Evolutionary conservation across 2,329 filamentous ascomycete genomes (phyloP), one percentile per base, ranked within the genome.

Genomic region (Plenodomus lindquistii): DNA sequence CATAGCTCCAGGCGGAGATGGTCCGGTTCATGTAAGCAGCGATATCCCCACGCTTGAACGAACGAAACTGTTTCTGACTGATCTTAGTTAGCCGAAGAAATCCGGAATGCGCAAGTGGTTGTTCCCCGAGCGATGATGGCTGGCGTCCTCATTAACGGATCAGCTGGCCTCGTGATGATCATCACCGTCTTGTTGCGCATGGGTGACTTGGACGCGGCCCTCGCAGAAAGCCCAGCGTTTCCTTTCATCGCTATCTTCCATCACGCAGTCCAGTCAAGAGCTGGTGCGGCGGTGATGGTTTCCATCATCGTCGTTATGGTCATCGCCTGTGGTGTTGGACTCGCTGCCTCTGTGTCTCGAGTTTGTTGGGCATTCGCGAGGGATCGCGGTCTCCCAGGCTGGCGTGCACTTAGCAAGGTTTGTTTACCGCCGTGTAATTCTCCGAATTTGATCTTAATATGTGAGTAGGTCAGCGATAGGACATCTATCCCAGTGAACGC

Each of bases 241-340:
- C 65, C 65, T 0, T 67, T 64, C 40, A 78, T 81, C 1, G 78
- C 81, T 2, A 57, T 80, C 22, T 80, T 83, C 39, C 54, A 57
- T n/a, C 46, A 56, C 4, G 64, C 60, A 1, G 57, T 62, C 0
- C 47, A 55, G 17, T 70, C 66, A 1, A 53, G 44, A 0, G 19
- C 57, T 2, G 75, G 75, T 1, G 76, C 79, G 2, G 77, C 75
- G 5, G 72, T 75, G 7, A 77, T 83, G 69, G 71, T 58, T 1
- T 55, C 58, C 1, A 43, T 67, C 4, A 40, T 69, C 2, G 51
- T 65, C 44, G 48, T 67, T 8, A 64, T 74, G 37, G 59, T 65
- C 3, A 65, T 72, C 54, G 67, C 58, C 21, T 65, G 67, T 2
- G 69, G 65, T 6, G 58, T 74, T 13, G 71, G 67, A 10, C 57